Evolutionary conservation across 2,329 filamentous ascomycete genomes (phyloP), one percentile per base, ranked within the genome.

Genomic region (Cladosporium sp.): DNA sequence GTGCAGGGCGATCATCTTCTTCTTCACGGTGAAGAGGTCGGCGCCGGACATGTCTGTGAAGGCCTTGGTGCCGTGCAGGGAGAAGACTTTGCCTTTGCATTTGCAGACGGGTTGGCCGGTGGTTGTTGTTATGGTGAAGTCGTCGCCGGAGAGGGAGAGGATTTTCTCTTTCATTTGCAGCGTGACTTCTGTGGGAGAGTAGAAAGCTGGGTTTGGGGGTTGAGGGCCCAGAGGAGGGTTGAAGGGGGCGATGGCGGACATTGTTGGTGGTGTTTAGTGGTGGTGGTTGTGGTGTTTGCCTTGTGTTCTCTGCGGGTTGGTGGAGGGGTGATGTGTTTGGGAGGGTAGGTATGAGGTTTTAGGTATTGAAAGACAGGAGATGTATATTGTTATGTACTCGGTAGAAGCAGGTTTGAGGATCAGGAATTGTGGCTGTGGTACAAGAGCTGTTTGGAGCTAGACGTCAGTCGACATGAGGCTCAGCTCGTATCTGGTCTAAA

Each of bases 101-200:
- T 78, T 78, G 61, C 87, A 71, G 32, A 87, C 64, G 0, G 81
- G 77, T 20, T 77, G 73, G 20, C 83, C 83, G 58, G 77, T 79
- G 44, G 77, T 71, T 4, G 80, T 78, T 55, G 78, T 80, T 70
- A 89, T 81, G 61, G 82, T 80, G 72, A 88, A 89, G 69, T 78
- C 83, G 72, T 88, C 84, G 58, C 84, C 83, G 1, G 79, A 79
- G 8, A 87, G 72, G 3, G 84, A 86, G 58, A 85, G 68, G 17
- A 86, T 75, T 64, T 83, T 84, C 65, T 88, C 84, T 64, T 80
- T 82, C 49, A 89, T 73, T 1, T 83, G 67, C 6, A 89, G 71
- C 2, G 79, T 83, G 58, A 64, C 70, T 55, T 69, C 65, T 3
- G 68, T 48, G 5, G 65, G 60, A 37, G 50, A 57, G 64, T 69